A percentile compares a stretch with the other conserved stretches of the same genome.
These are phyloP conservation scores for Fusarium luffae DNA, from an alignment of 2,329 filamentous ascomycete genomes.

Conservation along the genomic window DNA sequence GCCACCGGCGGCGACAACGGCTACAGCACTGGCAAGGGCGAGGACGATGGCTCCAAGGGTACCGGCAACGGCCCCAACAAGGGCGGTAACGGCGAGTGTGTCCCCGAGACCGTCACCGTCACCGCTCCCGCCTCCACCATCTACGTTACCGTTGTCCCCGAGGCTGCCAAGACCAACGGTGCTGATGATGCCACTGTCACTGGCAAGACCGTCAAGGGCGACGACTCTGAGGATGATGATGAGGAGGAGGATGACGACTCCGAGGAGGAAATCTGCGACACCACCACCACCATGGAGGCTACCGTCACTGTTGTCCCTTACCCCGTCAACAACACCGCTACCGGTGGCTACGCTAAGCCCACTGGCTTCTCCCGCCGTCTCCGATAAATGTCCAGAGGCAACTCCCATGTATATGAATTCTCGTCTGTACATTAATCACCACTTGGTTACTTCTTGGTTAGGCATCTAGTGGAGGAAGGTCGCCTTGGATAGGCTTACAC, in stretches of 20 bases:
- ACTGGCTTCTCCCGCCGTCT: slow-evolving; percentile 52
- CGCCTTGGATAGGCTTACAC: slow-evolving; percentile 29
- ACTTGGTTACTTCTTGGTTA: slow-evolving; percentile 38
- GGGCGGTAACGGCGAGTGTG: slow-evolving; percentile 24
- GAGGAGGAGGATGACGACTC: slow-evolving; percentile 30
- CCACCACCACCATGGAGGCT: slow-evolving; percentile 46
- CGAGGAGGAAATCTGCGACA: slow-evolving; percentile 37
- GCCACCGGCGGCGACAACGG: slow-evolving; percentile 36
- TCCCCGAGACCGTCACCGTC: slow-evolving; percentile 48
- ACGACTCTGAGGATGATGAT: slow-evolving; percentile 33
- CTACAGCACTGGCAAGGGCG: slow-evolving; percentile 28
- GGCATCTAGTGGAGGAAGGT: slow-evolving; percentile 38
- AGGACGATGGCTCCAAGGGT: slow-evolving; percentile 27
- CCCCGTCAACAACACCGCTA: slow-evolving; percentile 55
- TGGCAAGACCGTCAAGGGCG: slow-evolving; percentile 18
- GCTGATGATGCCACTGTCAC: slow-evolving; percentile 41
- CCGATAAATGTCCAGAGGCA: slow-evolving; percentile 44
- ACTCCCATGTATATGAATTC: slow-evolving; percentile 33
- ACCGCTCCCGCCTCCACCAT: slow-evolving; percentile 51
- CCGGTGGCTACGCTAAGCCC: slow-evolving; percentile 49
- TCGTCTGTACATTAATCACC: slow-evolving; percentile 42
- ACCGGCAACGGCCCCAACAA: slow-evolving; percentile 21
- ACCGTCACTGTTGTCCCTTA: slow-evolving; percentile 56
- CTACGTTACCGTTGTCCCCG: slow-evolving; percentile 49
- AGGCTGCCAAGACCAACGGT: slow-evolving; percentile 36